Evolutionary conservation across 805 yeast species (phyloP).

Genomic region (Wilhelminamyces savonicus): DNA sequence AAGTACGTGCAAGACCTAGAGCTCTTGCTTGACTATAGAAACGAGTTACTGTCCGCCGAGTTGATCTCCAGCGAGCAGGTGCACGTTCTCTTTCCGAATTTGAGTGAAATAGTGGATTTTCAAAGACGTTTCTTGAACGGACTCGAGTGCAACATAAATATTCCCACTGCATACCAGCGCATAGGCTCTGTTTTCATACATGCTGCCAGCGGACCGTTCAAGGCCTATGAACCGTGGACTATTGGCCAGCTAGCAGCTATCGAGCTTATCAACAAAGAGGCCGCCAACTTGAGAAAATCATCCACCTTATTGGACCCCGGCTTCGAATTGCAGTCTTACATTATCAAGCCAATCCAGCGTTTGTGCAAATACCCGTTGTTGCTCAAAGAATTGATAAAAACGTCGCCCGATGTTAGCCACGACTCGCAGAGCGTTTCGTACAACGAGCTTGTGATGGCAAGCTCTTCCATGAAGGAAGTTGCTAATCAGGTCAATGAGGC

Average conservation of each 20-base stretch:
- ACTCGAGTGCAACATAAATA: slow-evolving; percentile 76
- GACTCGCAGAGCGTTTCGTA: slow-evolving; percentile 26
- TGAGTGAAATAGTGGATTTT: slow-evolving; percentile 79
- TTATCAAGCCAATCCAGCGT: slow-evolving; percentile 93
- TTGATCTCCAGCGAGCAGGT: slow-evolving; percentile 72
- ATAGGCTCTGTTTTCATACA: slow-evolving; percentile 85
- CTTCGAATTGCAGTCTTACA: slow-evolving; percentile 81
- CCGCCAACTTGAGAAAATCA: slow-evolving; percentile 47
- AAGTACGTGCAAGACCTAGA: slow-evolving; percentile 91
- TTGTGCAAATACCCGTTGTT: slow-evolving; percentile 91
- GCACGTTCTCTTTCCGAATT: slow-evolving; percentile 77
- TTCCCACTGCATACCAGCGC: slow-evolving; percentile 70
- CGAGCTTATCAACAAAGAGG: slow-evolving; percentile 66
- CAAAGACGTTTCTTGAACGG: slow-evolving; percentile 88
- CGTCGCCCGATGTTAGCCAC: slow-evolving; percentile 39
- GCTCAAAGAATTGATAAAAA: slow-evolving; percentile 66
- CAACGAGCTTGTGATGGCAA: slow-evolving; percentile 66
- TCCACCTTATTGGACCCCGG: slow-evolving; percentile 69
- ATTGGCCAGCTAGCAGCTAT: slow-evolving; percentile 83
- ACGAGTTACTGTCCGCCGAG: slow-evolving; percentile 60
- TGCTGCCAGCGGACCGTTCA: slow-evolving; percentile 74
- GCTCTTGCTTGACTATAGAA: slow-evolving; percentile 58
- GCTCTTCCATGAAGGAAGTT: slow-evolving; percentile 71
- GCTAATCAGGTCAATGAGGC: slow-evolving; percentile 89
- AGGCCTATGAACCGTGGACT: slow-evolving; percentile 91